Percentiles rank a stretch among this genome's conserved stretches.
These are phyloP conservation scores for Lactarius psammicola DNA, from an alignment of 768 basidiomycete genomes.

Conservation along the genomic window DNA sequence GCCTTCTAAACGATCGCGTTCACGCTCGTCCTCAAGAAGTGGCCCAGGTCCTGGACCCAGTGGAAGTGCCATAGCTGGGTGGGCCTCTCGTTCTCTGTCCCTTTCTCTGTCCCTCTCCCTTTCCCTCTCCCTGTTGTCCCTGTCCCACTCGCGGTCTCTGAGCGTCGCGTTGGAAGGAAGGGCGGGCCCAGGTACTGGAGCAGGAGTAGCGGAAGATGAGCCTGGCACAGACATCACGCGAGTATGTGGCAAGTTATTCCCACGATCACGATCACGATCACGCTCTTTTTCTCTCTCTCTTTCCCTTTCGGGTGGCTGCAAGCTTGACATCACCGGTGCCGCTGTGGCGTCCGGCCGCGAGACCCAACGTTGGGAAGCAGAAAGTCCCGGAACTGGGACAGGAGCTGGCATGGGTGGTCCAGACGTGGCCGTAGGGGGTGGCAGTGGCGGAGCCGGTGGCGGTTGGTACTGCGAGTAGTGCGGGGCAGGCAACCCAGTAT, in stretches of 20 bases:
- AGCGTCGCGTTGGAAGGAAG: constrained; percentile 9
- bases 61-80: constrained; percentile 14
- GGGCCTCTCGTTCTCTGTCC: constrained; percentile 29
- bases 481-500: constrained; percentile 29
- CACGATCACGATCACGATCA: constrained; percentile 26
- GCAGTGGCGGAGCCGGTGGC: constrained; percentile 31
- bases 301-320: constrained; percentile 31
- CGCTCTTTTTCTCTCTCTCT: constrained; percentile 10
- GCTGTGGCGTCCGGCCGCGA: constrained; percentile 13
- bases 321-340: constrained; percentile 37
- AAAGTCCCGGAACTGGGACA: constrained; percentile 16
- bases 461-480: constrained; percentile 27
- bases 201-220: constrained; percentile 18
- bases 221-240: constrained; percentile 15
- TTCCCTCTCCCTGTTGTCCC: constrained; percentile 29
- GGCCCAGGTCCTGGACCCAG: constrained; percentile 13
- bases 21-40: constrained; percentile 27
- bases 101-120: constrained; percentile 34
- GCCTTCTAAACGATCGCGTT: constrained; percentile 28
- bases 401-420: constrained; percentile 19
- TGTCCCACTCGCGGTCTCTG: constrained; percentile 22
- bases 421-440: constrained; percentile 19
- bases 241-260: constrained; percentile 15
- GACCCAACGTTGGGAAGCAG: constrained; percentile 27
- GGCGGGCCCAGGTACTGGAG: constrained; percentile 23